Evolutionary conservation across 768 basidiomycete species (phyloP).

Genomic region (Rhodotorula graminis): DNA sequence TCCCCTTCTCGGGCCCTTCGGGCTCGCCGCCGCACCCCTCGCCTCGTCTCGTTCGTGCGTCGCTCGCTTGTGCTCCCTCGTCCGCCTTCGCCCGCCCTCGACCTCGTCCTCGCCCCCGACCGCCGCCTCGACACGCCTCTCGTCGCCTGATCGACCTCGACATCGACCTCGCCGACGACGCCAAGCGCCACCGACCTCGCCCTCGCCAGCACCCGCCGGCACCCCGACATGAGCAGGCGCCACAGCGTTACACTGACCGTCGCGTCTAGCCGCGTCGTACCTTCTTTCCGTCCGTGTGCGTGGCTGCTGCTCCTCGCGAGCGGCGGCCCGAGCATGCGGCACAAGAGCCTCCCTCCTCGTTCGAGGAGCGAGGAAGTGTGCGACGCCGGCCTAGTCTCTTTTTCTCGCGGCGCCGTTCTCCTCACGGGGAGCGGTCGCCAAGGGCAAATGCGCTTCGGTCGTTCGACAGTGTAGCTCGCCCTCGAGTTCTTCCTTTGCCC

Average conservation of each 20-base stretch:
- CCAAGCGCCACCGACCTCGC: not conserved
- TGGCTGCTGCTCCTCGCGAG: not conserved
- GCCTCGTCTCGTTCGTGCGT: not conserved
- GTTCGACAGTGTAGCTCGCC: not conserved
- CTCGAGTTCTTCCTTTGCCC: not conserved
- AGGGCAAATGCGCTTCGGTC: no score
- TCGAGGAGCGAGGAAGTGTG: no score
- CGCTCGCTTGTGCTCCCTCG: not conserved
- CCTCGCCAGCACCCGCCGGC: not conserved
- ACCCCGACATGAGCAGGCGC: not conserved
- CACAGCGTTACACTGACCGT: constrained; percentile 9
- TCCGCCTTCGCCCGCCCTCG: not conserved
- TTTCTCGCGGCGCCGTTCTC: no score
- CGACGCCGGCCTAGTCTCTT: no score
- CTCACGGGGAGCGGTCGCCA: no score
- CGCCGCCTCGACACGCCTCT: no score
- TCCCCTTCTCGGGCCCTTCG: not conserved
- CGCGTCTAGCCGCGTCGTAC: not conserved
- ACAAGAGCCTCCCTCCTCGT: not conserved
- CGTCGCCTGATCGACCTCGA: no score
- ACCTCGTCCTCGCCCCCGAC: not conserved
- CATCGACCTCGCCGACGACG: no score
- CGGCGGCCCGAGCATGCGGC: not conserved
- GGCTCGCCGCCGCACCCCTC: not conserved
- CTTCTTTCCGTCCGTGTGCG: not conserved